Base-by-base conservation (phyloP, 768 basidiomycete species). In the Suillus placidus region DNA sequence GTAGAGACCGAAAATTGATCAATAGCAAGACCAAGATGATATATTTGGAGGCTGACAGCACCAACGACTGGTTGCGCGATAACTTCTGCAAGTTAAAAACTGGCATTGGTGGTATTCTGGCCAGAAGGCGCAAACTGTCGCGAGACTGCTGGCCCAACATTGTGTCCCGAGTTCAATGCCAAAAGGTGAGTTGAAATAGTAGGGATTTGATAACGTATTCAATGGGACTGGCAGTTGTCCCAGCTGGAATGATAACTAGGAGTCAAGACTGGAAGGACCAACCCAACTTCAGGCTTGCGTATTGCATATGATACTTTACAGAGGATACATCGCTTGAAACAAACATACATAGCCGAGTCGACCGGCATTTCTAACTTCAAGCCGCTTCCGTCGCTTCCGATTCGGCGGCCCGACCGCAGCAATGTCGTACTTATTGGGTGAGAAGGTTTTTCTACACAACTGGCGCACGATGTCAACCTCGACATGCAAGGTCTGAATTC, bases 1-100 rank as follows among this genome's bases (percentile, higher is more conserved):
- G 91, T 72, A 85, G 83, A 16, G 88, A 89, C 23, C 86, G 84
- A 20, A 78, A 65, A 66, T 92, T 91, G 23, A 87, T 47, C n/a
- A 90, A 71, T 57, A 91, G 76, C 0, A 91, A 63, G 23, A 87
- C 40, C 47, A 71, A 68, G n/a, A 83, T 62, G 45, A 85, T 60
- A 67, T 78, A 80, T 74, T 85, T 88, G 65, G 75, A 88, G 64
- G 77, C 63, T 18, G 62, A 47, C 32, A 34, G 16, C 54, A 26
- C 23, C n/a, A 32, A 58, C 14, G 38, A 40, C 13, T 32, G 32
- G n/a, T 34, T 23, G 37, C 14, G 37, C 9, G 16, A 20, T 45
- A 62, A 37, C 35, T 62, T 62, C 13, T 34, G 32, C 30, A 58
- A 34, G 61, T 23, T 26, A 26, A 23, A n/a, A 16, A 26, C 12